Conservation (phyloP, 1,284 basidiomycete species). For the Exobasidium rhododendri region DNA sequence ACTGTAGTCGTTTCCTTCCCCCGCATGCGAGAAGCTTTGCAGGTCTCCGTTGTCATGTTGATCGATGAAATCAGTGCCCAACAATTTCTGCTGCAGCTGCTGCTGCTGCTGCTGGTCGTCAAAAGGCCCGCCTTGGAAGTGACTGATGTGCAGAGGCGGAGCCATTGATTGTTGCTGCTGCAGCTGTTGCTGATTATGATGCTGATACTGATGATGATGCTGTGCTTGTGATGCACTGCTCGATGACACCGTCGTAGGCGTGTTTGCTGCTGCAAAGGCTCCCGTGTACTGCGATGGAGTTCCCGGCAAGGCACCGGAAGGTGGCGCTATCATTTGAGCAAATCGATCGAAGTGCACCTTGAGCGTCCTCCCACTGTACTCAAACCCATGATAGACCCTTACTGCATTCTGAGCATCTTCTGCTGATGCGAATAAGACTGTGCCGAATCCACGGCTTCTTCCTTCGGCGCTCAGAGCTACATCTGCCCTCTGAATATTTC, state of each 20-base stretch:
- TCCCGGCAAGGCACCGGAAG: constrained; percentile 25
- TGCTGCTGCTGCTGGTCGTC: constrained; percentile 12
- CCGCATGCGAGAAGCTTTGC: not conserved
- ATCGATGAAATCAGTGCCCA: not conserved
- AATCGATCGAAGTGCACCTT: constrained; percentile 76
- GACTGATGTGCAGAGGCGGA: too few relatives aligned
- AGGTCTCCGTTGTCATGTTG: not conserved
- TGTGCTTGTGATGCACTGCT: constrained; percentile 2
- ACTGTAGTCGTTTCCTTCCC: not conserved
- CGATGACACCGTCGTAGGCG: constrained; percentile 17
- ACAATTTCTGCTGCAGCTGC: constrained; percentile 18
- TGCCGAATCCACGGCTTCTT: constrained; percentile 85
- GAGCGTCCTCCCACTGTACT: constrained; percentile 76
- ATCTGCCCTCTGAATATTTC: constrained; percentile 86
- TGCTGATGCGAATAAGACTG: constrained; percentile 81
- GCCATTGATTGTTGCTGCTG: constrained; percentile 18
- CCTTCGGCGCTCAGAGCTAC: constrained; percentile 89
- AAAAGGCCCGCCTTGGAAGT: not conserved
- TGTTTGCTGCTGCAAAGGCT: constrained; percentile 44
- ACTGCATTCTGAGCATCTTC: constrained; percentile 88
- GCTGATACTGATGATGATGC: constrained; percentile 18
- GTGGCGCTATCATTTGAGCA: constrained; percentile 21
- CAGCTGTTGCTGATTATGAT: constrained; percentile 17
- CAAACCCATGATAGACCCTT: constrained; percentile 58
- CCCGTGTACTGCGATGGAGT: constrained; percentile 52